phyloP scores from a whole-genome alignment of 2,329 filamentous ascomycete species.

The Myriosclerotinia duriaeana region DNA sequence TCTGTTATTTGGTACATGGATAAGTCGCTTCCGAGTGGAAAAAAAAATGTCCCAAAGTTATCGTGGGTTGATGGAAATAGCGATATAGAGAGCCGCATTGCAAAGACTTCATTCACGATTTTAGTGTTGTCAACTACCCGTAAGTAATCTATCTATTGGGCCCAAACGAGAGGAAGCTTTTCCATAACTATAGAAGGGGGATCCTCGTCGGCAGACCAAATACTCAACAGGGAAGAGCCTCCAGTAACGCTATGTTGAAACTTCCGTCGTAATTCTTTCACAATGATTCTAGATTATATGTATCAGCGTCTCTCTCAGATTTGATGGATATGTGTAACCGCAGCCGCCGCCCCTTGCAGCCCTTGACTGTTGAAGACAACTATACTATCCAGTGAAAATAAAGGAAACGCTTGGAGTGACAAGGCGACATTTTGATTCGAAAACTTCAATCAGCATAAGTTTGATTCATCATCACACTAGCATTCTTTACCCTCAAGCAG shows the following conservation, averaged over 20 bases:
- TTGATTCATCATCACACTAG: too few relatives aligned
- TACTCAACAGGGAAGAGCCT: neutral
- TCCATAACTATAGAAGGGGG: neutral
- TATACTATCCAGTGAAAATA: neutral
- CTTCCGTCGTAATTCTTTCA: neutral
- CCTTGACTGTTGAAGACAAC: neutral
- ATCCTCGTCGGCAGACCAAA: neutral
- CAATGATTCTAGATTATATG: neutral
- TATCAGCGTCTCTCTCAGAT: neutral
- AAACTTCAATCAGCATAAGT: too few relatives aligned
- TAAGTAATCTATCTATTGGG: neutral
- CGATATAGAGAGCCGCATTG: neutral
- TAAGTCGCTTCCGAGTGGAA: neutral
- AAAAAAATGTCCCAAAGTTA: neutral
- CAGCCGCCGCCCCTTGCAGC: too few relatives aligned
- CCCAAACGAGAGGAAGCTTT: neutral
- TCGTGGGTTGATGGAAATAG: neutral
- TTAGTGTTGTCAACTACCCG: conserved; percentile 6
- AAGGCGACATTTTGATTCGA: too few relatives aligned
- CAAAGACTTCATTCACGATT: conserved; percentile 1
- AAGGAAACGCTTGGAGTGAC: too few relatives aligned
- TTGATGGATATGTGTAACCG: neutral
- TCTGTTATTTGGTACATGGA: neutral
- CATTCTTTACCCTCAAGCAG: too few relatives aligned
- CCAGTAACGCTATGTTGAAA: neutral